Base-by-base conservation (phyloP, 228 moss, liverwort and hornwort genomes). In the Sphagnum fallax region DNA sequence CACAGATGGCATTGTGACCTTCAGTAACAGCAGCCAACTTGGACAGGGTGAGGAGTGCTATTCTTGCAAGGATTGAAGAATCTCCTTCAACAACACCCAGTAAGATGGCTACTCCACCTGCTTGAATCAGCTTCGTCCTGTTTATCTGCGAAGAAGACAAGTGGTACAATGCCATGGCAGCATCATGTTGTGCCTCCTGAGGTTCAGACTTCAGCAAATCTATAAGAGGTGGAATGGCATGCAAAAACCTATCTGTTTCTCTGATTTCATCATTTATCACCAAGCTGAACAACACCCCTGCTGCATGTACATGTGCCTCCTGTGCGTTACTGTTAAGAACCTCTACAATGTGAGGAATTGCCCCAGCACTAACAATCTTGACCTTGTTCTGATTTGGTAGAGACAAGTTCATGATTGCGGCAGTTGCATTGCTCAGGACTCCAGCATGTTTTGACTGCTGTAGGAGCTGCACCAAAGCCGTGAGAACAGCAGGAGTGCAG, bases 401-500 rank as follows among this genome's bases (percentile, higher is more conserved):
- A 3, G 91, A 91, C 64, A 94, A 75, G 55, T 91, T 94, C 79
- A 94, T 80, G n/a, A 94, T 68, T 32, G 91, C 94, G 61, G 89
- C 91, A n/a, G 74, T 82, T 14, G 87, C 87, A 57, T 82, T 89
- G n/a, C 88, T 76, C 85, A 85, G 89, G 82, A 79, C 89, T 64
- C 75, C 82, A 69, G 75, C 77, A 61, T 74, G 77, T 65, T 74
- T 77, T 8, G 86, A 89, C 66, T 51, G 70, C 32, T 73, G 82
- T 5, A 89, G 55, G n/a, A 86, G 57, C 48, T 83, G 81, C 61
- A 81, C 63, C 66, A 85, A 60, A 14, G 85, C 86, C 51, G 69
- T 75, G 55, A 89, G 71, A 13, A 87, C 11, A 8, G 63, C 72
- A 8, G 82, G 74, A 32, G 80, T 82, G 49, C 88, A 88, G 10